Evolutionary conservation across 2,329 filamentous ascomycete genomes (phyloP), one percentile per base, ranked within the genome.

Genomic region (Ilyonectria destructans): DNA sequence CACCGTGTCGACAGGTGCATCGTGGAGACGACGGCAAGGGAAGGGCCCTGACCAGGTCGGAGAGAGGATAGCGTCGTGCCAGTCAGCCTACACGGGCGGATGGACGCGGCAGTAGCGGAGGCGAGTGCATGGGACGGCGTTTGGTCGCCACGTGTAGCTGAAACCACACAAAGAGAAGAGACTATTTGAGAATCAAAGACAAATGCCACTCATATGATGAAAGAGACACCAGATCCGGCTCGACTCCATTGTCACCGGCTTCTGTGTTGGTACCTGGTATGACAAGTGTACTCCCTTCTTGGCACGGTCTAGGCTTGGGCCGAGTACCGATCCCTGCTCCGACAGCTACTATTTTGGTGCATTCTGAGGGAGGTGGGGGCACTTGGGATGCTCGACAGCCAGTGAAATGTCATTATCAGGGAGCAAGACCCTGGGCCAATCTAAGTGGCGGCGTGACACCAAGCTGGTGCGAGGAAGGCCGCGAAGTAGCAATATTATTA

Each of bases 131-230:
- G 60, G 65, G 70, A 67, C 59, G 68, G 66, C 71, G 69, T 71
- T 73, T 69, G 66, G 67, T 72, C 70, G 73, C 68, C 69, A 74
- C 54, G 68, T 74, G 74, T 74, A 76, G 73, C 68, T 73, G 74
- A 75, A 73, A 76, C 49, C 65, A 74, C 65, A 72, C 45, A 62
- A 62, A 62, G 58, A 67, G 57, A 74, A 75, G 67, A 75, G 58
- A 74, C 45, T 66, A 75, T 72, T 60, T 70, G 69, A 76, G 72
- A 75, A 76, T 75, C 52, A 76, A 76, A 70, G 51, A 75, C 46
- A 51, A 73, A 73, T 75, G 68, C 71, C 72, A 73, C 65, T 75
- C 71, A 68, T 60, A 35, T 7, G 56, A 45, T 46, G 63, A 48
- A 40, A 54, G 21, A 37, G 63, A 51, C 43, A 29, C 40, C 49